These are phyloP conservation scores for Capniomyces stellatus DNA, from an alignment of 371 early-diverging fungal species.

Conservation along the genomic window DNA sequence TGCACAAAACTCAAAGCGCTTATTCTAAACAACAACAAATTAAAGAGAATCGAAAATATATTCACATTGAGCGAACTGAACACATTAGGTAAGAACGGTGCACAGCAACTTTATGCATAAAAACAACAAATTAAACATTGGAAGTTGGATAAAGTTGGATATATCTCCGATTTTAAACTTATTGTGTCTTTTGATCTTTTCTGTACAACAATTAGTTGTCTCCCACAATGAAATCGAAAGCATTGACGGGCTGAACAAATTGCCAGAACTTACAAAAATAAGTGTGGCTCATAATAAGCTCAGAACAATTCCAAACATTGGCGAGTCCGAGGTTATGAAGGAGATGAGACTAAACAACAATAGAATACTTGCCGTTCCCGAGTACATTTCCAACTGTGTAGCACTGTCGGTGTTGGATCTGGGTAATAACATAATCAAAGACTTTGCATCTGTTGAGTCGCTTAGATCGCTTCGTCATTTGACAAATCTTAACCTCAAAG, in stretches of 20 bases:
- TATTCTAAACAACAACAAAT: slow-evolving; percentile 59
- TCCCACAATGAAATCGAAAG: slow-evolving; percentile 56
- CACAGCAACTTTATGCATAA: not conserved
- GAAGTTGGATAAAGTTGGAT: not conserved
- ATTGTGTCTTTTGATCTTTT: too few species aligned
- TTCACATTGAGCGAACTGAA: slow-evolving; percentile 36
- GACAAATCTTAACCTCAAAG: slow-evolving; percentile 55
- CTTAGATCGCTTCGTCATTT: slow-evolving; percentile 37
- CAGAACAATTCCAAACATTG: slow-evolving; percentile 44
- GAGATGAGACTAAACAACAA: slow-evolving; percentile 66
- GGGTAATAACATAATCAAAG: slow-evolving; percentile 45
- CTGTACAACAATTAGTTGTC: too few species aligned
- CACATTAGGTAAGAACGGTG: slow-evolving; percentile 35
- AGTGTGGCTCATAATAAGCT: slow-evolving; percentile 57
- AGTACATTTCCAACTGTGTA: slow-evolving; percentile 30
- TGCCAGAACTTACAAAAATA: slow-evolving; percentile 47
- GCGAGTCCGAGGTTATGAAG: slow-evolving; percentile 33
- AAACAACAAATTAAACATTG: not conserved
- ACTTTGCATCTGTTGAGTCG: slow-evolving; percentile 41
- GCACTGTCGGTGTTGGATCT: slow-evolving; percentile 52
- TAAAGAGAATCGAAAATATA: slow-evolving; percentile 43
- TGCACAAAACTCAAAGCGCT: slow-evolving; percentile 54
- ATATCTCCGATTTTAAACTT: too few species aligned
- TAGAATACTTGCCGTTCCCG: slow-evolving; percentile 43
- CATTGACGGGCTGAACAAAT: slow-evolving; percentile 32